phyloP scores from a whole-genome alignment of 805 yeast species.

The Cyberlindnera maritima region DNA sequence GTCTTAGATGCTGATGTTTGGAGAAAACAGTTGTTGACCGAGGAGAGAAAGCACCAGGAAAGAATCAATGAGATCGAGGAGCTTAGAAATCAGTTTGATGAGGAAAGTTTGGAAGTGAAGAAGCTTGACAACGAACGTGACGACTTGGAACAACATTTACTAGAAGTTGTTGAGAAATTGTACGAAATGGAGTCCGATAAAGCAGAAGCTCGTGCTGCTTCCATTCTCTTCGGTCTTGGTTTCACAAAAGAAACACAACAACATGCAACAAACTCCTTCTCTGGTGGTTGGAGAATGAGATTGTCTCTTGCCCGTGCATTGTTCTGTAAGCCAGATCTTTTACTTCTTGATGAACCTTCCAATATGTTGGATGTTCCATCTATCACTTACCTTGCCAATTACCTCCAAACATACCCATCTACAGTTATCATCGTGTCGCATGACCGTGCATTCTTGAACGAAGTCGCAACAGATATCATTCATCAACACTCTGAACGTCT shows the following conservation, averaged over 20 bases:
- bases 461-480: slow-evolving; percentile 96
- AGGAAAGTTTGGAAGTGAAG: slow-evolving; percentile 67
- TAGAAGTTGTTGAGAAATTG: slow-evolving; percentile 77
- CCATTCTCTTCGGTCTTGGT: slow-evolving; percentile 89
- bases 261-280: slow-evolving; percentile 82
- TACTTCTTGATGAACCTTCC: slow-evolving; percentile 96
- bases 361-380: slow-evolving; percentile 99
- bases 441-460: slow-evolving; percentile 95
- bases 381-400: slow-evolving; percentile 87
- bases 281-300: slow-evolving; percentile 99
- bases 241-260: slow-evolving; percentile 85
- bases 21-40: slow-evolving; percentile 84
- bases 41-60: slow-evolving; percentile 70
- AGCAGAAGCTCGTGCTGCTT: slow-evolving; percentile 96
- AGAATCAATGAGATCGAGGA: slow-evolving; percentile 73
- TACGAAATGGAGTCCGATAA: slow-evolving; percentile 95
- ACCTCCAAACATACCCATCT: slow-evolving; percentile 84
- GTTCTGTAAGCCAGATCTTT: slow-evolving; percentile 93
- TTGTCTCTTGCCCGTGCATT: slow-evolving; percentile 96
- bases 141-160: slow-evolving; percentile 76
- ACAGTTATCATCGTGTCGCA: slow-evolving; percentile 96
- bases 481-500: slow-evolving; percentile 97
- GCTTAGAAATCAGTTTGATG: slow-evolving; percentile 69
- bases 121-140: slow-evolving; percentile 87
- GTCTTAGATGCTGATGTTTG: slow-evolving; percentile 99